Evolutionary conservation across 1,139 yeast species (phyloP), one percentile per base, ranked within the genome.

Genomic region (Candida freyschussii): DNA sequence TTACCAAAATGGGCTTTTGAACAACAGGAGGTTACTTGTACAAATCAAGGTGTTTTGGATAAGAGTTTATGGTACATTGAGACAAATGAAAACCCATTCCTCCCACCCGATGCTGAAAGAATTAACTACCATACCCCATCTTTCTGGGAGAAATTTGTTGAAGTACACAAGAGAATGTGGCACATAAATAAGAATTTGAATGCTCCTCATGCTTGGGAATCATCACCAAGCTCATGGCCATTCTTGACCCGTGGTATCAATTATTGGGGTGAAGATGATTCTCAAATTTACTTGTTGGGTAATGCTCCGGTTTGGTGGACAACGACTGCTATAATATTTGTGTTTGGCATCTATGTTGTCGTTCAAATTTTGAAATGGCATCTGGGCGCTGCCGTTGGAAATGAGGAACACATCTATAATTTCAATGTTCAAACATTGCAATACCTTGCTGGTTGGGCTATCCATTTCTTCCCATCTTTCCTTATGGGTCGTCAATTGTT

Each of bases 1-100:
- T 74, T 91, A 48, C 98, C 98, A 38, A 80, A 78, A 38, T 91
- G 97, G 96, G 98, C 91, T 4, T 87, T 82, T 53, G 93, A 82
- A 49, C 98, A 93, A 64, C 96, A 86, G 61, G 99, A 91, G 65
- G 98, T 93, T 30, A 79, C 96, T 9, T 76, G 96, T 61, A 93
- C 96, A 32, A 67, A 75, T 32, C 85, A 78, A 52, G 97, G 96
- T 55, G 70, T 74, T 40, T 63, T 78, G 47, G 74, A 77, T 26
- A 76, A 84, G 58, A 72, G 87, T 32, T 65, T 81, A 46, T 93
- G 97, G 96, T 83, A 82, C 59, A 66, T 93, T 52, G 99, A 93
- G 64, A 72, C 78, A 41, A 89, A 87, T 59, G 62, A 55, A 32
- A 78, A 78, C 50, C 51, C 55, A 33, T 62, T 59, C 39, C 44